phyloP scores from a whole-genome alignment of 495 filamentous ascomycete genomes.

The Lophiotrema nucula region DNA sequence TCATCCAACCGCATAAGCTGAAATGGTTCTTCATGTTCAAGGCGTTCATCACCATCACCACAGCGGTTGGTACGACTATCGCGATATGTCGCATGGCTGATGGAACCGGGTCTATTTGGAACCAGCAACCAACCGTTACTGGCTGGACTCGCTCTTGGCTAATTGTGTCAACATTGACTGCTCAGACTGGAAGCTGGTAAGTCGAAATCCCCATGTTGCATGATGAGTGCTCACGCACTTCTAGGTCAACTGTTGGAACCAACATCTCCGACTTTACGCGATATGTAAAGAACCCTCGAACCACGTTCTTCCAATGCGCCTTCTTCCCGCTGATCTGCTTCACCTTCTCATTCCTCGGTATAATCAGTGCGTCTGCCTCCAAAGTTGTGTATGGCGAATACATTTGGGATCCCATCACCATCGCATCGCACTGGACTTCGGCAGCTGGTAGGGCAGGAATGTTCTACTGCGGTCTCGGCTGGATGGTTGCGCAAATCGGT shows the following conservation, averaged over 20 bases:
- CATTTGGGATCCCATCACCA: slow-evolving; percentile 53
- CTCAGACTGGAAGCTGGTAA: background rate
- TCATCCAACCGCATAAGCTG: slow-evolving; percentile 12
- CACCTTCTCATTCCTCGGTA: slow-evolving; percentile 50
- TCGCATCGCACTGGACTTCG: slow-evolving; percentile 44
- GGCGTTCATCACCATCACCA: background rate
- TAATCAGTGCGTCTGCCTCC: slow-evolving; percentile 53
- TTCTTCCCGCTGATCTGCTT: slow-evolving; percentile 54
- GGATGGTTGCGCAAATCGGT: slow-evolving; percentile 52
- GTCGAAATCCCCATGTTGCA: background rate
- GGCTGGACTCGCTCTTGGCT: slow-evolving; percentile 28
- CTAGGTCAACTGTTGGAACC: background rate
- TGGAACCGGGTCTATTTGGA: slow-evolving; percentile 46
- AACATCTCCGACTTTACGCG: slow-evolving; percentile 50
- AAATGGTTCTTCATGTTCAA: slow-evolving; percentile 21
- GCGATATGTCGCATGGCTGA: slow-evolving; percentile 21
- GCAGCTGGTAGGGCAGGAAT: slow-evolving; percentile 51
- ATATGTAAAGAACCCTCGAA: slow-evolving; percentile 47
- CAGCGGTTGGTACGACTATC: background rate
- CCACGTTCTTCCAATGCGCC: slow-evolving; percentile 50
- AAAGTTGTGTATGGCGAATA: slow-evolving; percentile 51
- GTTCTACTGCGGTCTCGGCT: slow-evolving; percentile 53
- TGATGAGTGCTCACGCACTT: background rate
- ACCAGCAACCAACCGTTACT: slow-evolving; percentile 41
- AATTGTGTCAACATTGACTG: background rate